These are phyloP conservation scores for Dothiorella sarmentorum DNA, from an alignment of 2,329 filamentous ascomycete species.

Conservation along the genomic window DNA sequence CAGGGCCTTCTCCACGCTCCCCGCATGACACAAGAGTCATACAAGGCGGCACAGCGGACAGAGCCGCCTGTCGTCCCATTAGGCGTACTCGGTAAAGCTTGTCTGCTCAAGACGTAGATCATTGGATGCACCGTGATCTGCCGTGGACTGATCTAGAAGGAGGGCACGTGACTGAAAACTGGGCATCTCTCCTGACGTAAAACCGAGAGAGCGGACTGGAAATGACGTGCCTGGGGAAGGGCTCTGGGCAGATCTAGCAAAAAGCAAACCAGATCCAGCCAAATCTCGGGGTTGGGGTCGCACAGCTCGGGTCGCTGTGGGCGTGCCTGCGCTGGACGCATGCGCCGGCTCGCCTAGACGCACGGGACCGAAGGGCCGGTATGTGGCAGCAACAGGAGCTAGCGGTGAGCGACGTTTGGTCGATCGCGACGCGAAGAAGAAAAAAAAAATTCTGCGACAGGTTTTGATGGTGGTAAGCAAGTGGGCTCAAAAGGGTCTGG, in stretches of 20 bases:
- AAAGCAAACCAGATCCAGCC: not conserved
- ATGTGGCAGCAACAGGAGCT: not conserved
- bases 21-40: not conserved
- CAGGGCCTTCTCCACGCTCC: not conserved
- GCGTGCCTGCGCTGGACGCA: not conserved
- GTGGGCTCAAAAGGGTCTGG: slow-evolving; percentile 5
- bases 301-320: not conserved
- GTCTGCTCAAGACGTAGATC: slow-evolving; percentile 16
- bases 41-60: slow-evolving; percentile 7
- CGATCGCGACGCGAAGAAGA: not conserved
- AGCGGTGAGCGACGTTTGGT: not conserved
- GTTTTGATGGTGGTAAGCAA: not conserved
- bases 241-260: not conserved
- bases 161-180: slow-evolving; percentile 11
- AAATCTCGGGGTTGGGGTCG: slow-evolving; percentile 7
- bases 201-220: not conserved
- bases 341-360: not conserved
- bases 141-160: slow-evolving; percentile 10
- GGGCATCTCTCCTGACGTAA: slow-evolving; percentile 13
- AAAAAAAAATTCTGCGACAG: not conserved
- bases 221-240: slow-evolving; percentile 16
- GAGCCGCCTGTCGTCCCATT: slow-evolving; percentile 3
- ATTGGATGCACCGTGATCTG: slow-evolving; percentile 4
- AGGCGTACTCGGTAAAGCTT: slow-evolving; percentile 11
- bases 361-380: not conserved